Evolutionary conservation across 176 grass and related monocot species (phyloP).

Genomic region (Miscanthus lutarioriparius): DNA sequence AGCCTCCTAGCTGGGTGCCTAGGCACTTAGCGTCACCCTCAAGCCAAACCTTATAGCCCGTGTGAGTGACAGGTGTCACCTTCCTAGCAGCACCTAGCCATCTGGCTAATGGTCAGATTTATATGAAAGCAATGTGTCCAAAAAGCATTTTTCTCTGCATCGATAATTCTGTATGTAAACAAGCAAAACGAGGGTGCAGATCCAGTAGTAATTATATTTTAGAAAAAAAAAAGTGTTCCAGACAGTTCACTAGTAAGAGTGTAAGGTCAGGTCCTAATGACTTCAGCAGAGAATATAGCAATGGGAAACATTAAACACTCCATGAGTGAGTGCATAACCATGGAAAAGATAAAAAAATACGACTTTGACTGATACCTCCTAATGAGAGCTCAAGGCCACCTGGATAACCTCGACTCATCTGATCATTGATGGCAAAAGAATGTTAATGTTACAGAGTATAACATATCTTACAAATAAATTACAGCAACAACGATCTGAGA

Average conservation of each 20-base stretch:
- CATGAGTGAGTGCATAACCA: neutral
- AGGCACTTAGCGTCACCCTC: neutral
- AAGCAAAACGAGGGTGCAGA: neutral
- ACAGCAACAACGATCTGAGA: neutral
- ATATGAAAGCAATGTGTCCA: neutral
- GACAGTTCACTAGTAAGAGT: neutral
- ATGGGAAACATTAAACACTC: neutral
- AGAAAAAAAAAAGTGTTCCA: neutral
- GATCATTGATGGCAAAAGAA: neutral
- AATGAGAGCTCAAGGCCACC: slow-evolving; percentile 2
- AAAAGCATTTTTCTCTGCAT: neutral
- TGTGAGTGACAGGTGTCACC: too few species aligned
- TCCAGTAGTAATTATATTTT: neutral
- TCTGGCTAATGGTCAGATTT: neutral
- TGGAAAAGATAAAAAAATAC: slow-evolving; percentile 13
- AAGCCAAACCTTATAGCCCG: neutral
- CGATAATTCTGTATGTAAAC: neutral
- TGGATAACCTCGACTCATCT: neutral
- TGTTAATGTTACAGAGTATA: slow-evolving; percentile 17
- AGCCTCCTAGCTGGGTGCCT: neutral
- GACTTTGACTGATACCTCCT: neutral
- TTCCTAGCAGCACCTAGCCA: neutral
- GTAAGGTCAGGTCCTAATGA: neutral
- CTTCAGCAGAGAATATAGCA: neutral
- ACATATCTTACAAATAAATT: slow-evolving; percentile 20